Evolutionary conservation across 257 asterid genomes (phyloP).

Genomic region (Plantago elongata): DNA sequence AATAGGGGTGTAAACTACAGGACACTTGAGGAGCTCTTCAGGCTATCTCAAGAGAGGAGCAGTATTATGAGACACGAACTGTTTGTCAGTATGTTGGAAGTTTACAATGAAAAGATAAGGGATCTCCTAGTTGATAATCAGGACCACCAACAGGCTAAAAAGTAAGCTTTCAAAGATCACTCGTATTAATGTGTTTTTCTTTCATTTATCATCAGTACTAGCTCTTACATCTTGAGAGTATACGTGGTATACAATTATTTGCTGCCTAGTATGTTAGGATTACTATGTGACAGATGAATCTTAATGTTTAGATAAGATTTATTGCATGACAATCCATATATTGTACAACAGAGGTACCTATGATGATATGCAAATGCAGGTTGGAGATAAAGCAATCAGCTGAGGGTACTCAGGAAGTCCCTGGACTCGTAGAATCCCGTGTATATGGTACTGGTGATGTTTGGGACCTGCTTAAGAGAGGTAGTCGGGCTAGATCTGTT

Average conservation of each 20-base stretch:
- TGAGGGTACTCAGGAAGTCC: conserved; percentile 98
- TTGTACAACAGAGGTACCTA: neutral
- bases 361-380: conserved; percentile 43
- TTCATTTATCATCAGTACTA: neutral
- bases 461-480: conserved; percentile 75
- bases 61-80: conserved; percentile 59
- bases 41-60: conserved; percentile 60
- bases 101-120: conserved; percentile 93
- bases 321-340: neutral
- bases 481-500: conserved; percentile 93
- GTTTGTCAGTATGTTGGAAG: conserved; percentile 95
- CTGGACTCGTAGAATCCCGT: conserved; percentile 87
- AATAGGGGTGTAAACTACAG: conserved; percentile 88
- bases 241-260: neutral
- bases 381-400: conserved; percentile 98
- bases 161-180: conserved; percentile 45
- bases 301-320: neutral
- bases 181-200: conserved; percentile 9
- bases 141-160: conserved; percentile 68
- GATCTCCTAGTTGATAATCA: conserved; percentile 82
- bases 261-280: neutral
- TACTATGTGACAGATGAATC: neutral
- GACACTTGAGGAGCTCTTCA: conserved; percentile 78
- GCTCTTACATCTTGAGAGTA: neutral
- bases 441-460: conserved; percentile 76